Percentiles rank a stretch among this genome's conserved stretches.
These are phyloP conservation scores for Leccinum aurantiacum DNA, from an alignment of 768 basidiomycete species.

Conservation along the genomic window DNA sequence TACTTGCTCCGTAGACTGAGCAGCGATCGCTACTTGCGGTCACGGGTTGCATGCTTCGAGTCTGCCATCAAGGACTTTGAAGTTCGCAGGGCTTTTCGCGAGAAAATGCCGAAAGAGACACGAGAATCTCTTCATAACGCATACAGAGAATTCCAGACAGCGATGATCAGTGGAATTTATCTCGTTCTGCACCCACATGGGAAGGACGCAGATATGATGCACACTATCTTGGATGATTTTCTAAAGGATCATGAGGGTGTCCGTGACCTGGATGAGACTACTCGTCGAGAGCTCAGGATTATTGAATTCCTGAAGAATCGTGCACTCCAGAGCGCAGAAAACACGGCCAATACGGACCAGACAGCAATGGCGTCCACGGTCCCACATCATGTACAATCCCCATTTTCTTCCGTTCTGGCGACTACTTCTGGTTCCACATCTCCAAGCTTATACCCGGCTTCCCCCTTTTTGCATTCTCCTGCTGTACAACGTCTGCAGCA, in stretches of 20 bases:
- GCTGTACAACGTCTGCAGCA: constrained; percentile 64
- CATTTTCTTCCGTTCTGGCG: constrained; percentile 27
- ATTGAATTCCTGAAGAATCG: constrained; percentile 79
- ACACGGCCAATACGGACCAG: constrained; percentile 20
- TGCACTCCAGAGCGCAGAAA: constrained; percentile 52
- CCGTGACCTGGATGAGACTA: constrained; percentile 79
- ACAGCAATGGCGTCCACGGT: constrained; percentile 6
- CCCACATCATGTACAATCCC: constrained; percentile 17
- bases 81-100: constrained; percentile 68
- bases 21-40: constrained; percentile 79
- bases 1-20: constrained; percentile 76
- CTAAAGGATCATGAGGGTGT: constrained; percentile 53
- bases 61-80: constrained; percentile 86
- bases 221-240: constrained; percentile 76
- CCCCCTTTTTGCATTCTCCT: constrained; percentile 41
- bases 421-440: constrained; percentile 20
- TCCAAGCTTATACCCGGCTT: constrained; percentile 27
- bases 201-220: constrained; percentile 67
- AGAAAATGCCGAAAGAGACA: constrained; percentile 59
- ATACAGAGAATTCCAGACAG: constrained; percentile 85
- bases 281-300: constrained; percentile 77
- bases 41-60: constrained; percentile 85
- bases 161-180: constrained; percentile 88
- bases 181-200: constrained; percentile 78
- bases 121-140: constrained; percentile 75